Evolutionary conservation across 768 basidiomycete genomes (phyloP).

Genomic region (Collybiopsis luxurians): DNA sequence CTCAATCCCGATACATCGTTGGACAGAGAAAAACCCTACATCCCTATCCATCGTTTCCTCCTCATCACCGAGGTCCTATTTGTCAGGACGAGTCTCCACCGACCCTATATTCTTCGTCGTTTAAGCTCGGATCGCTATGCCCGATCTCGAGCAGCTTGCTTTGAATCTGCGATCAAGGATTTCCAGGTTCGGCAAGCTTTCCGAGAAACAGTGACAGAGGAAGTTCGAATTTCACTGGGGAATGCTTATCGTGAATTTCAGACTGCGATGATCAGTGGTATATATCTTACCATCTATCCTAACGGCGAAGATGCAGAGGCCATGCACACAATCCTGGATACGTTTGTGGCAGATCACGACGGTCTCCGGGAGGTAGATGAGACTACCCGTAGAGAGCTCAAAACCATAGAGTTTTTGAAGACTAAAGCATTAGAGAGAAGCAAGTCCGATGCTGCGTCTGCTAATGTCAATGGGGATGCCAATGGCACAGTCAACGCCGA

Average conservation of each 20-base stretch:
- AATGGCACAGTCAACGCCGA: conserved; percentile 24
- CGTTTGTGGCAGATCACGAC: conserved; percentile 69
- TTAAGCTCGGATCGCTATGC: conserved; percentile 78
- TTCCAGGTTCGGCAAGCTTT: conserved; percentile 76
- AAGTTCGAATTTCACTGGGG: conserved; percentile 67
- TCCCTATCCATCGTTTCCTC: conserved; percentile 85
- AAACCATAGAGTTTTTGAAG: conserved; percentile 82
- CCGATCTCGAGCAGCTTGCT: conserved; percentile 82
- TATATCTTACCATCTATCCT: conserved; percentile 80
- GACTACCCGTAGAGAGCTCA: conserved; percentile 78
- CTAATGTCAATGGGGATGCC: conserved; percentile 20
- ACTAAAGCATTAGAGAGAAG: conserved; percentile 58
- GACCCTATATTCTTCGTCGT: conserved; percentile 83
- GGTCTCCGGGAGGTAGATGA: conserved; percentile 72
- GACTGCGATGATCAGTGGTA: conserved; percentile 86
- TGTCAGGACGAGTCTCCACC: conserved; percentile 78
- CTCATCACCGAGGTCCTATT: conserved; percentile 89
- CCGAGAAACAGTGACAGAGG: conserved; percentile 56
- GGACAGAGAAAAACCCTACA: conserved; percentile 60
- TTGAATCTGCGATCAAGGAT: conserved; percentile 87
- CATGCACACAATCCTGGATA: conserved; percentile 81
- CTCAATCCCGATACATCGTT: conserved; percentile 74
- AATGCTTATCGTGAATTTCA: conserved; percentile 88
- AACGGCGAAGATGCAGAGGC: conserved; percentile 61
- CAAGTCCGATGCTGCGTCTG: conserved; percentile 23